Evolutionary conservation across 805 yeast species (phyloP).

Genomic region (Lipomyces orientalis): DNA sequence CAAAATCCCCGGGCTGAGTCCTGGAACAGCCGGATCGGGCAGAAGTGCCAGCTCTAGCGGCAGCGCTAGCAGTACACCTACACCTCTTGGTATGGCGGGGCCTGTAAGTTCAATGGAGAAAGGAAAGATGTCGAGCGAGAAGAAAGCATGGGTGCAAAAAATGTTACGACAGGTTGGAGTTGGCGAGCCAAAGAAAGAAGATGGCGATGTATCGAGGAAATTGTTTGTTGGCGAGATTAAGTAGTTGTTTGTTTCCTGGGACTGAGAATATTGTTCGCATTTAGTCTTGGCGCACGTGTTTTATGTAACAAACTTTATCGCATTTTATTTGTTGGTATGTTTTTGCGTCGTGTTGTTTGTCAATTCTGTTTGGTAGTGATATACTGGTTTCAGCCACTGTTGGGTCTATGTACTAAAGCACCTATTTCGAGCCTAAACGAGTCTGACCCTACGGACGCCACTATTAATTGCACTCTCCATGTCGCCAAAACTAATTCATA

Average conservation of each 20-base stretch:
- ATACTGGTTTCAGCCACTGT: no score
- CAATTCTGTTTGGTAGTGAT: no score
- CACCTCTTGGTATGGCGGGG: slow-evolving; percentile 25
- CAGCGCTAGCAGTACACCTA: slow-evolving; percentile 3
- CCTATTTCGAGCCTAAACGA: no score
- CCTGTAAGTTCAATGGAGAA: slow-evolving; percentile 20
- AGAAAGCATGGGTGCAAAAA: slow-evolving; percentile 32
- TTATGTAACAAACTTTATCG: neutral
- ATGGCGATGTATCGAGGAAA: slow-evolving; percentile 8
- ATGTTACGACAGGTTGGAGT: slow-evolving; percentile 28
- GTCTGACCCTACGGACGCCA: no score
- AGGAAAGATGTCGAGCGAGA: slow-evolving; percentile 27
- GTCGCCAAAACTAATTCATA: neutral
- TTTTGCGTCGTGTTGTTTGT: neutral
- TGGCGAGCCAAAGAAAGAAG: slow-evolving; percentile 9
- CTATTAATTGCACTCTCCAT: neutral
- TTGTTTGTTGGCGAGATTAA: slow-evolving; percentile 14
- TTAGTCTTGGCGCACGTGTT: neutral
- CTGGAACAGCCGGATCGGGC: neutral
- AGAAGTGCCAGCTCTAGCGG: slow-evolving; percentile 3
- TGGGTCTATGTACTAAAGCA: no score
- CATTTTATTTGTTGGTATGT: neutral
- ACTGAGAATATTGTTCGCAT: neutral
- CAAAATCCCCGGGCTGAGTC: neutral
- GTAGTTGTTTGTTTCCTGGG: neutral